These are phyloP conservation scores for Beta vulgaris DNA, from an alignment of 148 eudicot species.

Conservation along the genomic window DNA sequence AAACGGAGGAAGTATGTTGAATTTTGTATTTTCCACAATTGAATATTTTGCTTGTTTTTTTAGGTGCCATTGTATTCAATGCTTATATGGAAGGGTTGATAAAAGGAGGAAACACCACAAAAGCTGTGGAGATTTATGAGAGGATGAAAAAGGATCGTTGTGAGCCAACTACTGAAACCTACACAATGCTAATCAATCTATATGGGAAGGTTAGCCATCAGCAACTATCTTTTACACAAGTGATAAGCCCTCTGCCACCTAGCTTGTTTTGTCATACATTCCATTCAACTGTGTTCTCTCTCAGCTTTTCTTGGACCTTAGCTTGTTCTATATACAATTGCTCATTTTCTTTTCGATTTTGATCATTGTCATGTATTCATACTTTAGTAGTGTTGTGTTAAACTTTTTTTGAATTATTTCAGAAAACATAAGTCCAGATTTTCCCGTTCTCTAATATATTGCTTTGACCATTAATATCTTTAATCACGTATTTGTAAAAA, in stretches of 20 bases:
- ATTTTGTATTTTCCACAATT: not conserved
- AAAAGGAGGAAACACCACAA: constrained; percentile 53
- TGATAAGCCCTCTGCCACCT: not conserved
- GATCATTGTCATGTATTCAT: too few species aligned
- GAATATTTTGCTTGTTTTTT: not conserved
- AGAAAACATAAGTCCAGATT: too few species aligned
- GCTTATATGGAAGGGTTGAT: constrained; percentile 77
- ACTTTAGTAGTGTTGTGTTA: too few species aligned
- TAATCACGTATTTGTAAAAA: too few species aligned
- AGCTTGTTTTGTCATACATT: not conserved
- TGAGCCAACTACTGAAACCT: constrained; percentile 66
- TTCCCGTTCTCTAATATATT: too few species aligned
- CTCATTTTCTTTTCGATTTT: too few species aligned
- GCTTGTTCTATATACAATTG: not conserved
- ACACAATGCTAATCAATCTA: constrained; percentile 75
- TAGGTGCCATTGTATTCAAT: constrained; percentile 68
- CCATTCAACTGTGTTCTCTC: not conserved
- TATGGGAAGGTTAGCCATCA: constrained; percentile 97
- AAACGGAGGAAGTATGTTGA: too few species aligned
- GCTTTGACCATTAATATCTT: too few species aligned
- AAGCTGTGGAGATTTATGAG: constrained; percentile 61
- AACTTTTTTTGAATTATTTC: too few species aligned
- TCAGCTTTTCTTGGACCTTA: not conserved
- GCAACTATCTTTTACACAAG: too few species aligned
- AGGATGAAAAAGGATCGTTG: constrained; percentile 74